These are phyloP conservation scores for Aspergillus steynii DNA, from an alignment of 495 filamentous ascomycete genomes.

Conservation along the genomic window DNA sequence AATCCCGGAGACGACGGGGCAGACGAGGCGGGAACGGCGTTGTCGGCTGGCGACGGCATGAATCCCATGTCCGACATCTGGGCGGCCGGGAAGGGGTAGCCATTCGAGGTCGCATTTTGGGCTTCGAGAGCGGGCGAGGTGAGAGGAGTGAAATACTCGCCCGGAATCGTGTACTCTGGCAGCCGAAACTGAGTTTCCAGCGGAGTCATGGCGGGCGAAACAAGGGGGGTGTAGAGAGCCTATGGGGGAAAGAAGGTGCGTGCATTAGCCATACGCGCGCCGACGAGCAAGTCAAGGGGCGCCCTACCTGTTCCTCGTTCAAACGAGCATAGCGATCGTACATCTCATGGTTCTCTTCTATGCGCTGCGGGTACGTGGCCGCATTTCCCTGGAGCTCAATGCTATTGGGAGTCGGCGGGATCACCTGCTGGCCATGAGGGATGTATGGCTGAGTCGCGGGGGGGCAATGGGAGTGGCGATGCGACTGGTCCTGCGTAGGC, in stretches of 20 bases:
- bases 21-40: conserved; percentile 37
- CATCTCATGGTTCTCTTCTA: conserved; percentile 63
- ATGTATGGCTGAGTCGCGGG: conserved; percentile 48
- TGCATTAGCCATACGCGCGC: conserved; percentile 26
- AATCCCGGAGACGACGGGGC: conserved; percentile 25
- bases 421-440: conserved; percentile 58
- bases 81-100: conserved; percentile 35
- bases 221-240: conserved; percentile 91
- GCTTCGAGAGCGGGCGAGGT: conserved; percentile 89
- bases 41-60: conserved; percentile 50
- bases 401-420: conserved; percentile 93
- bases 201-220: conserved; percentile 92
- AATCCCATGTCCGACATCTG: conserved; percentile 44
- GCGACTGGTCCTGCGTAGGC: conserved; percentile 51
- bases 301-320: conserved; percentile 77
- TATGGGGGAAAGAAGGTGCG: conserved; percentile 18
- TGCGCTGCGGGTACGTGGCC: conserved; percentile 59
- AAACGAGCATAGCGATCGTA: conserved; percentile 73
- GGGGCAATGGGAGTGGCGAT: conserved; percentile 36
- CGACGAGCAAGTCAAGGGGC: neutral
- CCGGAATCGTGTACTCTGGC: conserved; percentile 76
- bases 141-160: conserved; percentile 92
- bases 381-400: conserved; percentile 78
- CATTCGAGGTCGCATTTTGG: conserved; percentile 57
- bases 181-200: conserved; percentile 81